These are phyloP conservation scores for Lablab purpureus DNA, from an alignment of 306 rosid species.

Conservation along the genomic window DNA sequence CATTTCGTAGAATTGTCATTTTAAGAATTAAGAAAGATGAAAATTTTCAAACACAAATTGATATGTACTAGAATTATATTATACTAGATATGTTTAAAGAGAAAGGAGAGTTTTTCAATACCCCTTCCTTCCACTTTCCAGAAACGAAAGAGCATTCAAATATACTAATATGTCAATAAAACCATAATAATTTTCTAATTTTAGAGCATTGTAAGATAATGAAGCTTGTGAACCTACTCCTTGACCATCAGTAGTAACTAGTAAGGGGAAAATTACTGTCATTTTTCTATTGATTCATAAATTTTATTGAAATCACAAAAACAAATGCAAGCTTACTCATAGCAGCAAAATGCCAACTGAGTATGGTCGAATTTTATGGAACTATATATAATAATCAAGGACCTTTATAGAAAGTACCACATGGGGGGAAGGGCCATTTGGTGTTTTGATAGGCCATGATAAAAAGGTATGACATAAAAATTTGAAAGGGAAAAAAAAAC, in stretches of 20 bases:
- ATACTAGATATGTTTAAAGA: conserved; percentile 10
- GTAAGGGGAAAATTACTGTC: neutral
- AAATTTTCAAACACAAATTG: conserved; percentile 13
- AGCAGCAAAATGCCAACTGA: conserved; percentile 1
- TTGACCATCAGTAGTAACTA: neutral
- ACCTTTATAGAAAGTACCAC: conserved; percentile 9
- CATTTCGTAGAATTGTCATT: conserved; percentile 23
- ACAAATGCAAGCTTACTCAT: neutral
- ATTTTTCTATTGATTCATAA: neutral
- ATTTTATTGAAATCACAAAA: conserved; percentile 14
- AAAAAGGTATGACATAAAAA: neutral
- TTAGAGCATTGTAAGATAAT: conserved; percentile 32
- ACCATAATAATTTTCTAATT: neutral
- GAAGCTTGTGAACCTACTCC: conserved; percentile 13
- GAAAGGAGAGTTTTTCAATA: neutral
- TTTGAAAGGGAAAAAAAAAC: conserved; percentile 6
- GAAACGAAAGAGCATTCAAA: conserved; percentile 19
- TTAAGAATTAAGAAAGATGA: conserved; percentile 25
- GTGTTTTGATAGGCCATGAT: neutral
- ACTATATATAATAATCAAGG: neutral
- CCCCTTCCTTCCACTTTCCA: conserved; percentile 9
- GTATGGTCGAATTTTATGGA: conserved; percentile 18
- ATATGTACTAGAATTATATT: conserved; percentile 2
- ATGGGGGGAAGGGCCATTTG: neutral
- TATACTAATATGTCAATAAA: neutral